These are phyloP conservation scores for Paracorniculantispora psalliotae DNA, from an alignment of 2,329 filamentous ascomycete species.

Conservation along the genomic window DNA sequence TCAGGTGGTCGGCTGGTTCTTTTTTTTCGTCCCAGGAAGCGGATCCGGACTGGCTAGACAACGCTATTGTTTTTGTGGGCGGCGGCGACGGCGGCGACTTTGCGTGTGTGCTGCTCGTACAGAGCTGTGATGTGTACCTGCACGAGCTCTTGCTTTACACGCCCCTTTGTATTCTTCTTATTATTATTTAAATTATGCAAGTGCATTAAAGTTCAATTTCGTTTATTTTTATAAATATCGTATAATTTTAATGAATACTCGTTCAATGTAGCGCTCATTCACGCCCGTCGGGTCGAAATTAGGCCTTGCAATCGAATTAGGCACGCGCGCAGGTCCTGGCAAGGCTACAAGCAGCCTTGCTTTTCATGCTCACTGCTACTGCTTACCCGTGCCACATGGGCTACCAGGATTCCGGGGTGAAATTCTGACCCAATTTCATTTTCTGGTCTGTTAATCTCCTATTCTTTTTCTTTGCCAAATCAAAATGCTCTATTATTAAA, in stretches of 20 bases:
- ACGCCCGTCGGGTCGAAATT: background rate
- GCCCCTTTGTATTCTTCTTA: no score
- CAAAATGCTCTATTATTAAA: no score
- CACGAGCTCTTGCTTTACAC: background rate
- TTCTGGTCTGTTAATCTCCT: background rate
- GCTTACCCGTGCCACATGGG: background rate
- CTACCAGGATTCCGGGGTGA: background rate
- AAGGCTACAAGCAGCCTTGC: no score
- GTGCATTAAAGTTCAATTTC: background rate
- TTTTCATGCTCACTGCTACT: no score
- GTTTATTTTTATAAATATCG: no score
- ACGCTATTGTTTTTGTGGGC: background rate
- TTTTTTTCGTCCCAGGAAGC: background rate
- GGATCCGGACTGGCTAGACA: background rate
- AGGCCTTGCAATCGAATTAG: background rate
- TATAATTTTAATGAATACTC: background rate
- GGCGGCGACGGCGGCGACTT: background rate
- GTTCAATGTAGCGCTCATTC: background rate
- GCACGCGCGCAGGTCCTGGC: background rate
- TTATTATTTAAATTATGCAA: background rate
- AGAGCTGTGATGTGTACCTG: background rate
- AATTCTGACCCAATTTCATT: background rate
- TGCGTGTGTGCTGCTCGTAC: background rate
- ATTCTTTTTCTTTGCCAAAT: background rate
- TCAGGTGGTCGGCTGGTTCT: slow-evolving; percentile 3